Conservation (phyloP, 2,329 filamentous ascomycete species). For the Rhynchosporium secalis region DNA sequence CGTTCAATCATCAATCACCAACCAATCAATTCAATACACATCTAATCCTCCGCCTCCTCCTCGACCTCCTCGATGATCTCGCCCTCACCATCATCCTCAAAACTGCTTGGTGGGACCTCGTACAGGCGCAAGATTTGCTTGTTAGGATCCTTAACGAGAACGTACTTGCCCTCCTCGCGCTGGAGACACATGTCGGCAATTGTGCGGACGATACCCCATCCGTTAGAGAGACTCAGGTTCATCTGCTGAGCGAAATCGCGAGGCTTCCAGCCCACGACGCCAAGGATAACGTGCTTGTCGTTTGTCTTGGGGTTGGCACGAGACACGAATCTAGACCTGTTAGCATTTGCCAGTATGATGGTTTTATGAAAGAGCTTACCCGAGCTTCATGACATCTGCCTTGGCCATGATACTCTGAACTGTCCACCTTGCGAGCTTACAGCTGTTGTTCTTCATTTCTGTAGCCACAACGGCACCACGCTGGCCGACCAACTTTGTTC, state of each 20-base stretch:
- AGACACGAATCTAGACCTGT: constrained; percentile 77
- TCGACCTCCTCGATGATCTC: constrained; percentile 38
- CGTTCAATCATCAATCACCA: background rate
- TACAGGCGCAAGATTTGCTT: constrained; percentile 93
- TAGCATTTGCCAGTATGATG: constrained; percentile 6
- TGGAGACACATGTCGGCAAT: constrained; percentile 92
- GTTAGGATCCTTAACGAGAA: constrained; percentile 89
- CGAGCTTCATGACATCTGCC: constrained; percentile 98
- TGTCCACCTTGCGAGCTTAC: constrained; percentile 97
- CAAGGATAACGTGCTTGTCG: constrained; percentile 91
- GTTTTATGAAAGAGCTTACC: constrained; percentile 53
- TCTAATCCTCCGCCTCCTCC: constrained; percentile 36
- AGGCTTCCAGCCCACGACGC: constrained; percentile 96
- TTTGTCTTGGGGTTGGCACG: constrained; percentile 89
- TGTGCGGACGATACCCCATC: constrained; percentile 98
- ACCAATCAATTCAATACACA: constrained; percentile 13
- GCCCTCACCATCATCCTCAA: constrained; percentile 83
- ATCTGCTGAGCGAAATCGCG: constrained; percentile 96
- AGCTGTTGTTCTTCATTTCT: constrained; percentile 99
- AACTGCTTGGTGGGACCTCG: constrained; percentile 81
- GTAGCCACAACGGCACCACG: constrained; percentile 96
- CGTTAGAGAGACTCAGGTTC: constrained; percentile 95
- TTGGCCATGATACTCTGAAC: constrained; percentile 95
- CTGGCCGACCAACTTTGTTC: constrained; percentile 89
- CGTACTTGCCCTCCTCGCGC: constrained; percentile 77